Evolutionary conservation across 139 green algal species (phyloP).

Genomic region (Chlamydomonas schloesseri): DNA sequence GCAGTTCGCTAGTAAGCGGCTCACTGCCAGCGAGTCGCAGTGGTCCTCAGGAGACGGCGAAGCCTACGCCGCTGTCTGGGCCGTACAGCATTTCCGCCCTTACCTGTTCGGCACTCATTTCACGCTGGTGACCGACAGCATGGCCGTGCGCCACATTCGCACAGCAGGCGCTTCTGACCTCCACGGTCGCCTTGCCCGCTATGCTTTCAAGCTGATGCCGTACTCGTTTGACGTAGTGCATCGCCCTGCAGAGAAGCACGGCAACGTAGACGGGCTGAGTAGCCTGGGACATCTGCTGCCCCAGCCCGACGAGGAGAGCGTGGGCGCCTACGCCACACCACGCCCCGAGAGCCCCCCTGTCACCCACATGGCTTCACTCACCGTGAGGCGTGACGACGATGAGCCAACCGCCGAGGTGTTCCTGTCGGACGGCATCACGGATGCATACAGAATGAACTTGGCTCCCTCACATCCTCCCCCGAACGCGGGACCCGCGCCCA

Average conservation of each 20-base stretch:
- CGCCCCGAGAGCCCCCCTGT: too few relatives aligned
- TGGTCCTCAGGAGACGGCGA: constrained; percentile 45
- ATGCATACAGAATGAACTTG: too few relatives aligned
- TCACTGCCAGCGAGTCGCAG: neutral
- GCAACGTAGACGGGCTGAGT: constrained; percentile 30
- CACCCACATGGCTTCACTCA: too few relatives aligned
- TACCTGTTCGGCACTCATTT: constrained; percentile 48
- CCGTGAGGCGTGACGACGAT: too few relatives aligned
- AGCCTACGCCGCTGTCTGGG: constrained; percentile 32
- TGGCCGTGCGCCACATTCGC: constrained; percentile 19
- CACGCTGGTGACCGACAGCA: constrained; percentile 44
- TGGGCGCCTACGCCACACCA: too few relatives aligned
- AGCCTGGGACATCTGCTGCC: neutral
- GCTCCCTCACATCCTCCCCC: too few relatives aligned
- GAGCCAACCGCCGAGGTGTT: too few relatives aligned
- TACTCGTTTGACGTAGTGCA: constrained; percentile 41
- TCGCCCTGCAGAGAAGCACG: neutral
- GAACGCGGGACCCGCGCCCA: too few relatives aligned
- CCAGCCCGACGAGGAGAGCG: too few relatives aligned
- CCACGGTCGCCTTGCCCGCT: constrained; percentile 29
- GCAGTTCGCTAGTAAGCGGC: neutral
- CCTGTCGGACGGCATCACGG: too few relatives aligned
- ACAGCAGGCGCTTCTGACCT: constrained; percentile 4
- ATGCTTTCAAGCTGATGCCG: constrained; percentile 40
- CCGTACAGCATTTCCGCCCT: constrained; percentile 27